A percentile compares a stretch with the other conserved stretches of the same genome.
Conservation (phyloP, 2,329 filamentous ascomycete species). For the Ophiocordyceps australis region DNA sequence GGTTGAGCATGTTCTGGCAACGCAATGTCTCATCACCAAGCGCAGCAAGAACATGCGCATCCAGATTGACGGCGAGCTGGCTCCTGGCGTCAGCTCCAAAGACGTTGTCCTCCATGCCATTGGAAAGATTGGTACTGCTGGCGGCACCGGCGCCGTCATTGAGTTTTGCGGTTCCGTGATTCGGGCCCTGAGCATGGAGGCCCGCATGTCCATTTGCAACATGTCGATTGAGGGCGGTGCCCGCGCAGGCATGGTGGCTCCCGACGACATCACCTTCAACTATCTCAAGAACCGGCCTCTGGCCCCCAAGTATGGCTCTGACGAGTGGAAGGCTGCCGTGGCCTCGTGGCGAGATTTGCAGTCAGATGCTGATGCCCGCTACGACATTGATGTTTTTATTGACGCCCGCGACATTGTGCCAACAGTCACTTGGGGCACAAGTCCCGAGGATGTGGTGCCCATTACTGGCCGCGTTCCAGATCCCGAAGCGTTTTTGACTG, state of each 20-base stretch:
- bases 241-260: constrained; percentile 89
- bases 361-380: constrained; percentile 77
- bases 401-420: constrained; percentile 86
- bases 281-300: constrained; percentile 86
- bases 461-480: constrained; percentile 85
- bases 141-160: constrained; percentile 85
- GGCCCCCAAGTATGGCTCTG: constrained; percentile 66
- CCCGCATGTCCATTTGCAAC: constrained; percentile 98
- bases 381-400: constrained; percentile 76
- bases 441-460: constrained; percentile 86
- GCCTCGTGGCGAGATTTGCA: constrained; percentile 76
- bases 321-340: constrained; percentile 78
- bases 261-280: constrained; percentile 84
- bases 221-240: constrained; percentile 97
- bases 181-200: constrained; percentile 79
- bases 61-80: constrained; percentile 79
- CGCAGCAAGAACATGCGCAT: constrained; percentile 98
- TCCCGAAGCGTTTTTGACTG: constrained; percentile 68
- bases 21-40: constrained; percentile 86
- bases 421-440: constrained; percentile 93
- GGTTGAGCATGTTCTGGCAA: constrained; percentile 95
- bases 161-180: constrained; percentile 97
- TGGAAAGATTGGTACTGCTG: constrained; percentile 84
- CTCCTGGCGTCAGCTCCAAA: constrained; percentile 87
- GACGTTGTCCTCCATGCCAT: constrained; percentile 89